Base-by-base conservation (phyloP, 2,329 filamentous ascomycete genomes). In the Colletotrichum gloeosporioides region DNA sequence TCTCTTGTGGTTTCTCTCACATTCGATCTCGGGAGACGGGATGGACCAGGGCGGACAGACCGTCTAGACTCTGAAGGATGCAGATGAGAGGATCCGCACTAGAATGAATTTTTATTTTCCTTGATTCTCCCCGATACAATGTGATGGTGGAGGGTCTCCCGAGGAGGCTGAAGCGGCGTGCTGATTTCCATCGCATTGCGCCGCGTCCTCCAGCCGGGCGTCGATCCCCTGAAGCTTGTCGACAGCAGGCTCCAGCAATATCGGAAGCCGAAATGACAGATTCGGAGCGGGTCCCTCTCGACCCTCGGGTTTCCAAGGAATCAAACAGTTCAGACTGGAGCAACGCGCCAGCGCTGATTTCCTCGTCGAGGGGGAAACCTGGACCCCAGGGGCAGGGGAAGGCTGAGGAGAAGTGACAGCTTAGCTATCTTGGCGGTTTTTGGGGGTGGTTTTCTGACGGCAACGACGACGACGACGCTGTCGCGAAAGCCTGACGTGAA, bases 251-350 rank as follows among this genome's bases (percentile, higher is more conserved):
- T 53, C 59, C 57, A 53, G 57, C 36, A 70, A 65, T 71, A 59
- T 71, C 61, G 59, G 44, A 71, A 71, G 39, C 69, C 61, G 69
- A 65, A 64, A 71, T 71, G 39, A 57, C 59, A 65, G 69, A 55
- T 71, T 65, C 69, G 39, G 31, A 36, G 57, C 36, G 68, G 68
- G 22, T 55, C 57, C 13, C 36, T 53, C 2, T 7, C 5, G n/a
- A 36, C 25, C 55, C 55, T 29, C 27, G 22, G 16, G 16, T 39
- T 70, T 70, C 57, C 68, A 70, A 70, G 68, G 68, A 57, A 70
- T n/a, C 29, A 32, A 29, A 34, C 25, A 34, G 3, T 31, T 10
- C 9, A 61, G 2, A 27, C 57, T 29, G 57, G 57, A 22, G 27
- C 57, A 62, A 62, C 15, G 57, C 57, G 31, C 15, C n/a, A 53